Evolutionary conservation across 2,329 filamentous ascomycete species (phyloP), one percentile per base, ranked within the genome.

Genomic region (Byssothecium circinans): DNA sequence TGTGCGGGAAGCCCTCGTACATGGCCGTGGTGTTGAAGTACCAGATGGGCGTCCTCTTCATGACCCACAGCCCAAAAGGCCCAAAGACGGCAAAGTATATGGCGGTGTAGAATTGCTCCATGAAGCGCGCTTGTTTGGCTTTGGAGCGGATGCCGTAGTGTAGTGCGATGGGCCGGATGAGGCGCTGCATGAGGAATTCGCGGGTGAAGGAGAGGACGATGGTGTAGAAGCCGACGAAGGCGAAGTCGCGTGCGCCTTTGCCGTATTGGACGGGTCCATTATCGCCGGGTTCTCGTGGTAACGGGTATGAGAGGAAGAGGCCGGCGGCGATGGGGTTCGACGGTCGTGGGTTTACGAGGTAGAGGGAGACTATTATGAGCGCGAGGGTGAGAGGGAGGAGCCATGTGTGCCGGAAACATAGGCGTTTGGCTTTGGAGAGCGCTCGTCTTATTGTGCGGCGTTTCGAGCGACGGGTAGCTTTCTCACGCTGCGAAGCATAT

Each of bases 41-140:
- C 92, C 91, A 96, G 34, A 96, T 84, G 7, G 91, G 86, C n/a
- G 89, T 92, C 53, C 82, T 81, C 65, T 82, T 87, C 91, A 97
- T 96, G 68, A 96, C 88, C 68, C 87, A 96, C 63, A 96, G 72
- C 44, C 91, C 91, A 45, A 85, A 86, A 1, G 91, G 91, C 1
- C 90, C 90, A 47, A 95, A 85, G 48, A 94, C 69, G 36, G 74
- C 83, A 71, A 96, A 96, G 79, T 97, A 96, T 44, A 96, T 77
- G 20, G 91, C 91, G 1, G 91, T 96, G 74, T 97, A 97, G 65
- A 87, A 84, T 74, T 97, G 91, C 73, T 97, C 91, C 89, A 96
- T 94, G 79, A 96, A 96, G 27, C 91, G 86, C 14, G 86, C 82
- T 65, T 94, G 90, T 76, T 96, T 96, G 54, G 80, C 84, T 47